phyloP scores from a whole-genome alignment of 345 rosid genomes.

The Citropsis articulata region DNA sequence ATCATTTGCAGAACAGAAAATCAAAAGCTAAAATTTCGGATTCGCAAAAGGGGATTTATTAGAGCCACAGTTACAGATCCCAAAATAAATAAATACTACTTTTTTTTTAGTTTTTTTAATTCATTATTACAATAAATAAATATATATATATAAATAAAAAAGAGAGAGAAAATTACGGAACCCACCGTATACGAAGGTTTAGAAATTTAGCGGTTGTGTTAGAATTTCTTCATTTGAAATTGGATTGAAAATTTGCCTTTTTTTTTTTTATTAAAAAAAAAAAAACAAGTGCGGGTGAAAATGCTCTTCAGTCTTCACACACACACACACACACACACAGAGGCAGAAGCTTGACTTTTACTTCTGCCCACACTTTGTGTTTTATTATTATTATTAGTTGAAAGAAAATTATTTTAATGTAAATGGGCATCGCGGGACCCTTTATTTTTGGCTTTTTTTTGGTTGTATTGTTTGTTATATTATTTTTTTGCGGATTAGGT shows the following conservation, averaged over 20 bases:
- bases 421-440: background rate
- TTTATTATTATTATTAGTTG: no score
- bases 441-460: no score
- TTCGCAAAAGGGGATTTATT: background rate
- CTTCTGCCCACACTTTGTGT: background rate
- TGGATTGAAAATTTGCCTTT: background rate
- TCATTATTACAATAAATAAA: slow-evolving; percentile 10
- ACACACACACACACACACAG: background rate
- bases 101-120: background rate
- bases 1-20: slow-evolving; percentile 6
- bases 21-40: background rate
- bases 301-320: background rate
- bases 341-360: background rate
- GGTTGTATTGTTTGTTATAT: no score
- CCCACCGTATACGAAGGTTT: slow-evolving; percentile 17
- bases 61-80: background rate
- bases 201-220: background rate
- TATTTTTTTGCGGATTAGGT: no score
- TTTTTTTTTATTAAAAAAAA: background rate
- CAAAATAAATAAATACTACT: background rate
- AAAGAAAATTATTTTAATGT: background rate
- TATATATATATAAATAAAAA: background rate
- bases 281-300: background rate
- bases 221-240: background rate
- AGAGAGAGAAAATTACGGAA: slow-evolving; percentile 8